A percentile compares a stretch with the other conserved stretches of the same genome.
phyloP scores from a whole-genome alignment of 139 green algal genomes.

The Marvania coccoides region DNA sequence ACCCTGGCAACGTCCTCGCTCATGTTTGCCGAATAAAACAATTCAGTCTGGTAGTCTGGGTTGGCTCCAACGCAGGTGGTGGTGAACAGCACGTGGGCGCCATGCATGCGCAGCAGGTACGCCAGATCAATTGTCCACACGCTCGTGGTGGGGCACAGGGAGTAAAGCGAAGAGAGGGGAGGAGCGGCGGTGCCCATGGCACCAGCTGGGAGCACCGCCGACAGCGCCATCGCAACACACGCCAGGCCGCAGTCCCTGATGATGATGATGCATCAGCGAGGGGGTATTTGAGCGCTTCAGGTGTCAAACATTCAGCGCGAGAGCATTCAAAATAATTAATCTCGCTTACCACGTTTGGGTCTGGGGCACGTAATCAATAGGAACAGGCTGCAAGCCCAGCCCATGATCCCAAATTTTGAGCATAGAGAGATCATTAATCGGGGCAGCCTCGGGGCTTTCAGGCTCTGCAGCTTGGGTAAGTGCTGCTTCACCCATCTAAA shows the following conservation, averaged over 20 bases:
- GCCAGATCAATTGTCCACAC: constrained; percentile 10
- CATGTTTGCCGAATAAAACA: neutral
- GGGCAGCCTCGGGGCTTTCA: too few relatives aligned
- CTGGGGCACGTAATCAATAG: too few relatives aligned
- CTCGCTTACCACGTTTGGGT: too few relatives aligned
- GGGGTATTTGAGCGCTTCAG: too few relatives aligned
- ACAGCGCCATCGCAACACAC: neutral
- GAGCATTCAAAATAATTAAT: too few relatives aligned
- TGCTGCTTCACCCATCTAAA: too few relatives aligned
- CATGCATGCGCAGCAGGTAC: neutral
- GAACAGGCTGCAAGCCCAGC: too few relatives aligned
- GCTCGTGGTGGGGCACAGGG: neutral
- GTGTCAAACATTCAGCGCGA: too few relatives aligned
- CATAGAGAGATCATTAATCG: too few relatives aligned
- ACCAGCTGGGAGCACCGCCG: neutral
- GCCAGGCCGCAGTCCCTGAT: constrained; percentile 11
- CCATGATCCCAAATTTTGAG: too few relatives aligned
- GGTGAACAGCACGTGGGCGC: neutral
- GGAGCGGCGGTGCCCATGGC: neutral
- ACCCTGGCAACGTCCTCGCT: neutral
- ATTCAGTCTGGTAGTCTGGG: neutral
- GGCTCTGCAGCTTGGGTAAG: too few relatives aligned
- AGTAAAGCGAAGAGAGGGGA: neutral
- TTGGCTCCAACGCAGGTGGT: constrained; percentile 1
- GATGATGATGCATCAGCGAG: too few relatives aligned